A percentile compares a stretch with the other conserved stretches of the same genome.
These are phyloP conservation scores for Phyllostachys edulis DNA, from an alignment of 176 grass and related monocot genomes.

Conservation along the genomic window DNA sequence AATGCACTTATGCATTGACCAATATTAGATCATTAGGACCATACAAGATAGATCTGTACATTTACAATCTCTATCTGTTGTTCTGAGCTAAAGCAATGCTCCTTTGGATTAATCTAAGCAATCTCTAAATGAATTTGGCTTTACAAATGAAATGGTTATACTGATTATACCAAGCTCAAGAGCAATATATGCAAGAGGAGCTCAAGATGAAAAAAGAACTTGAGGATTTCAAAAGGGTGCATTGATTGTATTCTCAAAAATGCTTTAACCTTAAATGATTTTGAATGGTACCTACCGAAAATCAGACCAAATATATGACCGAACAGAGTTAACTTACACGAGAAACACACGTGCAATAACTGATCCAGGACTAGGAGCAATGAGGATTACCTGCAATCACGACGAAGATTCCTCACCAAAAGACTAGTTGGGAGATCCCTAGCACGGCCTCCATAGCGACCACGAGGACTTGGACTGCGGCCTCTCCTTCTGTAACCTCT, in stretches of 20 bases:
- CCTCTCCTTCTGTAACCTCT: constrained; percentile 64
- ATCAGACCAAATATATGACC: neutral
- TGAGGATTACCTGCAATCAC: constrained; percentile 54
- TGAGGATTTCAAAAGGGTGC: neutral
- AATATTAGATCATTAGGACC: neutral
- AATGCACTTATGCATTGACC: neutral
- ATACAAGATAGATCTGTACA: neutral
- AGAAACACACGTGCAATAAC: neutral
- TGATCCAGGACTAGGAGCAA: neutral
- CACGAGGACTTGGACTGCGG: constrained; percentile 71
- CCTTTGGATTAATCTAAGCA: neutral
- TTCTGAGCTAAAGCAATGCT: neutral
- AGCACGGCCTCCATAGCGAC: constrained; percentile 45
- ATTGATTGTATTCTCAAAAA: neutral
- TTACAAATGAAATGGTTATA: neutral
- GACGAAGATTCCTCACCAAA: constrained; percentile 79
- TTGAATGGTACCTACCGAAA: neutral
- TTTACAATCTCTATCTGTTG: neutral
- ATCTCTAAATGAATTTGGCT: neutral
- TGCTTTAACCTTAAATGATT: neutral
- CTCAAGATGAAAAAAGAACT: neutral
- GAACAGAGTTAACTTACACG: neutral
- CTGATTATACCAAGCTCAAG: neutral
- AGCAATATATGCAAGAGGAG: neutral
- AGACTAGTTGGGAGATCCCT: constrained; percentile 85